Base-by-base conservation (phyloP, 805 yeast species). In the Zygosaccharomyces siamensis region DNA sequence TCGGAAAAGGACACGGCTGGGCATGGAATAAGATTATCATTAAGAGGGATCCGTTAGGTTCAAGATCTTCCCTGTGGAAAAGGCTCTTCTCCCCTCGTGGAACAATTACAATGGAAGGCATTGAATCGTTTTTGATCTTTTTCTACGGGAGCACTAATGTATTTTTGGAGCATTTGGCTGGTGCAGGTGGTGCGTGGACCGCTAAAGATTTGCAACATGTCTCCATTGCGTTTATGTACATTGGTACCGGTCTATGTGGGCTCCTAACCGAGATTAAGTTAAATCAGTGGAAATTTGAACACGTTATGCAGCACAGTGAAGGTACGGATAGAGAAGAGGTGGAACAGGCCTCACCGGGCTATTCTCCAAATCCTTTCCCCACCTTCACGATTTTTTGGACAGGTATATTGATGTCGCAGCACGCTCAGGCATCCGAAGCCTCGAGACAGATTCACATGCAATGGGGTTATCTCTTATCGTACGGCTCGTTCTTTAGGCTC, bases 381-480 rank as follows among this genome's bases (percentile, higher is more conserved):
- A 82, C 87, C 1, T 79, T 93, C 55, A 89, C 95, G 2, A 86
- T 93, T 30, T 93, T 87, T 70, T 93, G 97, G 96, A 93, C 98
- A 1, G 99, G 99, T 26, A 76, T 84, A 11, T 74, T 93, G 53
- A 93, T 93, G 99, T 89, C 97, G 1, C 88, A 85, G 67, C 99
- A 93, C 68, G 82, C 81, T 35, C 99, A 93, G 68, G 86, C 90
- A 5, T 83, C 93, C 0, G 72, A 65, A 46, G 75, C 85, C 28
- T 83, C 97, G 2, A 89, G 97, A 2, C 72, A 69, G 14, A 79
- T 93, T 53, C 99, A 93, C 66, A 71, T 78, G 46, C 97, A 89
- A 69, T 93, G 99, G 99, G 99, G 99, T 6, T 75, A 77, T 49
- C 68, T 93, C 60, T 74, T 93, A 49, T 77, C 90, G n/a, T 78